These are phyloP conservation scores for Trichosanthes cucumerina DNA, from an alignment of 306 rosid genomes.

Conservation along the genomic window DNA sequence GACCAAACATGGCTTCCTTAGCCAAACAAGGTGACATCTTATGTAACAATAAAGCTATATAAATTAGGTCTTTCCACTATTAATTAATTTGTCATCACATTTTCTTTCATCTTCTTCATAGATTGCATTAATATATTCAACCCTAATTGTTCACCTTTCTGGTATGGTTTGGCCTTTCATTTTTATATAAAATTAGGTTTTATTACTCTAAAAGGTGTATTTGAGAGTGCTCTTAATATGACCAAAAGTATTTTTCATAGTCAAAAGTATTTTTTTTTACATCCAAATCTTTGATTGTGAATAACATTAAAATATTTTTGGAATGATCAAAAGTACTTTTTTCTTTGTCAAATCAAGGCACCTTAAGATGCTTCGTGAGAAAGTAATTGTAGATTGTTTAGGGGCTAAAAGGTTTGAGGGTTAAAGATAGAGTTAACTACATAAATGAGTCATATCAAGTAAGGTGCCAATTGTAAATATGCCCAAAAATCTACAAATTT, in stretches of 20 bases:
- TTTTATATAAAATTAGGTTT: background rate
- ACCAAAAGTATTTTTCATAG: background rate
- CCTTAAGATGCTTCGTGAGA: no score
- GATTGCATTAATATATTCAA: background rate
- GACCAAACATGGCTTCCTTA: background rate
- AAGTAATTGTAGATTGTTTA: no score
- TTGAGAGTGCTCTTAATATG: background rate
- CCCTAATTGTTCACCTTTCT: background rate
- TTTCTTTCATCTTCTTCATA: background rate
- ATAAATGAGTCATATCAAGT: no score
- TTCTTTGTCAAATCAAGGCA: no score
- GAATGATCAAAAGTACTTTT: no score
- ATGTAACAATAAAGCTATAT: background rate
- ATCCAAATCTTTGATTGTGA: no score
- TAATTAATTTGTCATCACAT: background rate
- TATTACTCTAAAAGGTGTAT: background rate
- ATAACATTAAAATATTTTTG: no score
- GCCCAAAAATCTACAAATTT: no score
- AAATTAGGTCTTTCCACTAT: slow-evolving; percentile 5
- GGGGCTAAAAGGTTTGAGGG: no score
- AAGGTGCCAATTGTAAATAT: no score
- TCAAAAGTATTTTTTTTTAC: no score
- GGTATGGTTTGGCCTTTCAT: background rate
- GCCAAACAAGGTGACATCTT: background rate
- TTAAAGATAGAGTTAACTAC: no score